Conservation (phyloP, 2,329 filamentous ascomycete species). For the Dothideomycetes sp. region DNA sequence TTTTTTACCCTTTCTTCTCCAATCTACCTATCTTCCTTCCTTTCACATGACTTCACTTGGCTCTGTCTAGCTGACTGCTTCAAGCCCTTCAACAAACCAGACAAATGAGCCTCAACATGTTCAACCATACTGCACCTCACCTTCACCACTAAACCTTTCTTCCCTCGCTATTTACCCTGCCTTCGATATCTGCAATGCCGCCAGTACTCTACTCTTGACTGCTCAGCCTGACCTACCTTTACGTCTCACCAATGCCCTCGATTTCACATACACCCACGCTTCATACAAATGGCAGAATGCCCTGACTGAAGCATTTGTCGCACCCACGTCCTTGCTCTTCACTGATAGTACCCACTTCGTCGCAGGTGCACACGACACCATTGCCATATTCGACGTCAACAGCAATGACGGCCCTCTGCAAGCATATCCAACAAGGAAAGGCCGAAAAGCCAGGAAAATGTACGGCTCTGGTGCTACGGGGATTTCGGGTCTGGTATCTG, state of each 20-base stretch:
- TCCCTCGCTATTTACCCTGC: conserved; percentile 47
- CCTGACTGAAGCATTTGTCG: conserved; percentile 48
- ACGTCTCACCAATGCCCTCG: conserved; percentile 46
- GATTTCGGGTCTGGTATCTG: conserved; percentile 48
- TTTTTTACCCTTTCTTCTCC: neutral
- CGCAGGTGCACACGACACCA: conserved; percentile 45
- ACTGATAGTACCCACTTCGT: conserved; percentile 44
- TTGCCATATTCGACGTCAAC: conserved; percentile 48
- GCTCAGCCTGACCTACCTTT: conserved; percentile 48
- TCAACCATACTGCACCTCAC: neutral
- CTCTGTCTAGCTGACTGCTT: conserved; percentile 37
- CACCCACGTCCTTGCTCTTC: conserved; percentile 48
- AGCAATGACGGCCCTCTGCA: conserved; percentile 39
- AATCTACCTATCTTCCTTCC: neutral
- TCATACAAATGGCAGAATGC: conserved; percentile 47
- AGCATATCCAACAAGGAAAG: conserved; percentile 36
- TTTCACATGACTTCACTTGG: neutral
- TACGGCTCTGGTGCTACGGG: conserved; percentile 36
- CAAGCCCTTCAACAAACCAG: conserved; percentile 26
- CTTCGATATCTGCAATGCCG: conserved; percentile 43
- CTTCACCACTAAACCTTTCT: conserved; percentile 29
- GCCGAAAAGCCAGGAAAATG: conserved; percentile 31
- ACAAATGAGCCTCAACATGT: neutral
- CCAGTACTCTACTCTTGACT: conserved; percentile 42
- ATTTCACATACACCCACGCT: conserved; percentile 35